These are phyloP conservation scores for Coemansia sp. DNA, from an alignment of 192 early-diverging fungal species.

Conservation along the genomic window DNA sequence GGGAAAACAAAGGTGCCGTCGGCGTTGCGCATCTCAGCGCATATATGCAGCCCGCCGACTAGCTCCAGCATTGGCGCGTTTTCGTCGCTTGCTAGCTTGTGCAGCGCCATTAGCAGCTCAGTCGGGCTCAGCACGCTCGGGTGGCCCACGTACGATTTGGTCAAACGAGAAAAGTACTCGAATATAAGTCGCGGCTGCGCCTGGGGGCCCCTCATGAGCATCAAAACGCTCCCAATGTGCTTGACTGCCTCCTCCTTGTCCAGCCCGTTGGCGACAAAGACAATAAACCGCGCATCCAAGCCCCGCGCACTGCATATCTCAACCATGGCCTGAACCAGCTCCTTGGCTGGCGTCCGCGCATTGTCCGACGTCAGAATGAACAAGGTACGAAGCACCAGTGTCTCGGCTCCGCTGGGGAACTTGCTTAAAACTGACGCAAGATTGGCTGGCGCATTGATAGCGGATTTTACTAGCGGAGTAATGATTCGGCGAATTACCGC, in stretches of 20 bases:
- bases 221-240: conserved; percentile 12
- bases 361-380: conserved; percentile 16
- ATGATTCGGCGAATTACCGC: conserved; percentile 17
- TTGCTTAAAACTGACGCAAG: conserved; percentile 19
- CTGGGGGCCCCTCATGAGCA: conserved; percentile 17
- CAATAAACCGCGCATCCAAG: conserved; percentile 27
- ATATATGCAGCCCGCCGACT: conserved; percentile 3
- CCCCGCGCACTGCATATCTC: conserved; percentile 23
- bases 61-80: background rate
- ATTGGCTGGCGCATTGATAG: conserved; percentile 12
- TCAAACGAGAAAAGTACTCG: conserved; percentile 28
- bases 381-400: conserved; percentile 24
- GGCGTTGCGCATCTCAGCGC: conserved; percentile 9
- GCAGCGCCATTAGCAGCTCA: conserved; percentile 38
- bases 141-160: conserved; percentile 18
- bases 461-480: conserved; percentile 35
- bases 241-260: conserved; percentile 7
- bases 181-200: conserved; percentile 7
- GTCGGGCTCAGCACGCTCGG: conserved; percentile 46
- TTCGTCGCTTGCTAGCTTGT: conserved; percentile 4
- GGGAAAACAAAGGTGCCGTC: conserved; percentile 20
- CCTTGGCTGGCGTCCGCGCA: conserved; percentile 17
- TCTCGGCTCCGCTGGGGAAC: conserved; percentile 36
- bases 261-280: conserved; percentile 25
- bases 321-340: conserved; percentile 31